phyloP scores from a whole-genome alignment of 495 filamentous ascomycete genomes.

The Aspergillus wentii region DNA sequence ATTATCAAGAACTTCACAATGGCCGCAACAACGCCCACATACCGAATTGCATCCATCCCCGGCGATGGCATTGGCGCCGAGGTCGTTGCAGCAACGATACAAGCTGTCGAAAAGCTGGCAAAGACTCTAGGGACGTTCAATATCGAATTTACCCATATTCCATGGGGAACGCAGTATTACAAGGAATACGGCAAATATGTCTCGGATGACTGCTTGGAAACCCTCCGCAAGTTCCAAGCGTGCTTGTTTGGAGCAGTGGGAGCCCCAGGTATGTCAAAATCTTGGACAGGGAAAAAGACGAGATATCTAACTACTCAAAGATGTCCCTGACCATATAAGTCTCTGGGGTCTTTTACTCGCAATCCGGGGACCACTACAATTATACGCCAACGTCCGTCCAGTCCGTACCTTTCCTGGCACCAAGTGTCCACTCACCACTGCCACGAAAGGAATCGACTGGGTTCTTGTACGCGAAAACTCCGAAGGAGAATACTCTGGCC shows the following conservation, averaged over 20 bases:
- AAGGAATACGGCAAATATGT: constrained; percentile 37
- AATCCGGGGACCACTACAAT: constrained; percentile 44
- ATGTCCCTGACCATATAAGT: constrained; percentile 48
- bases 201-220: constrained; percentile 32
- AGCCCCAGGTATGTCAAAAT: constrained; percentile 24
- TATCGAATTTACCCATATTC: constrained; percentile 33
- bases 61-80: constrained; percentile 41
- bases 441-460: constrained; percentile 38
- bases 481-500: constrained; percentile 48
- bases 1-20: too few relatives aligned
- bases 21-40: constrained; percentile 9
- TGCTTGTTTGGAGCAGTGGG: constrained; percentile 46
- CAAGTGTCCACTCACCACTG: constrained; percentile 34
- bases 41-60: constrained; percentile 37
- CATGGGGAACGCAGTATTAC: constrained; percentile 37
- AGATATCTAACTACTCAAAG: constrained; percentile 13
- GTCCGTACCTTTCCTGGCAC: constrained; percentile 39
- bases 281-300: too few relatives aligned
- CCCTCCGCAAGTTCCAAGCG: constrained; percentile 35
- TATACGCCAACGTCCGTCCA: constrained; percentile 48
- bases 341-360: constrained; percentile 46
- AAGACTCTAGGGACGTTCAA: constrained; percentile 27
- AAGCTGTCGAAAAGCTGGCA: constrained; percentile 2
- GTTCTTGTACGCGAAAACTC: constrained; percentile 47
- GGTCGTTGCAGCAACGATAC: constrained; percentile 24